These are phyloP conservation scores for Oenanthe javanica DNA, from an alignment of 140 eudicot species.

Conservation along the genomic window DNA sequence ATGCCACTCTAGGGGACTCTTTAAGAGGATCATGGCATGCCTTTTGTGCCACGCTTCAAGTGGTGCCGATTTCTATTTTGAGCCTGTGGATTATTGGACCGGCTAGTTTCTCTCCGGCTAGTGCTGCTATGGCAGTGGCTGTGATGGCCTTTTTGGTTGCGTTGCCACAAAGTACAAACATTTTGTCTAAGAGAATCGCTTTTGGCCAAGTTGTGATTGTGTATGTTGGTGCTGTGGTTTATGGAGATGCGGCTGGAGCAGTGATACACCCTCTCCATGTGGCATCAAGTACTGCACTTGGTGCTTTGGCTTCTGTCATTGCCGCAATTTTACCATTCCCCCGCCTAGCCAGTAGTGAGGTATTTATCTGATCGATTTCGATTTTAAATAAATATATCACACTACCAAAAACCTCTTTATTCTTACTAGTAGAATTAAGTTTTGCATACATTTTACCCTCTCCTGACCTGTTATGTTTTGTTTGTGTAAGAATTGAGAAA, in stretches of 20 bases:
- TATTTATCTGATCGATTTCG: conserved; percentile 2
- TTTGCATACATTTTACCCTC: neutral
- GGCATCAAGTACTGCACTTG: conserved; percentile 66
- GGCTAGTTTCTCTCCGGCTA: conserved; percentile 19
- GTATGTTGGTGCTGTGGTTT: conserved; percentile 48
- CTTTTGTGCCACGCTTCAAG: conserved; percentile 46
- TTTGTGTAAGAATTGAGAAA: no score
- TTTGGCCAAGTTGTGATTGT: conserved; percentile 72
- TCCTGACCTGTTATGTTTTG: neutral
- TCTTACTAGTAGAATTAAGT: neutral
- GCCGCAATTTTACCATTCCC: conserved; percentile 75
- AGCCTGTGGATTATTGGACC: conserved; percentile 42
- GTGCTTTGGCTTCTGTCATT: conserved; percentile 50
- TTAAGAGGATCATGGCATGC: conserved; percentile 55
- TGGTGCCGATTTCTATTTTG: conserved; percentile 43
- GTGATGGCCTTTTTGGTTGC: conserved; percentile 45
- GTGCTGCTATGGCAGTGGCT: conserved; percentile 46
- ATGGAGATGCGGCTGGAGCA: conserved; percentile 16
- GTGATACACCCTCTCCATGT: conserved; percentile 52
- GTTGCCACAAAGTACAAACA: conserved; percentile 39
- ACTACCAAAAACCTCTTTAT: no score
- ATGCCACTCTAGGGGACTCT: conserved; percentile 55
- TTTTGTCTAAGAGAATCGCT: conserved; percentile 52
- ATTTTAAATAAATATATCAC: neutral
- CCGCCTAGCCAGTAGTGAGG: conserved; percentile 55